These are phyloP conservation scores for Diaporthe ampelina DNA, from an alignment of 2,329 filamentous ascomycete species.

Conservation along the genomic window DNA sequence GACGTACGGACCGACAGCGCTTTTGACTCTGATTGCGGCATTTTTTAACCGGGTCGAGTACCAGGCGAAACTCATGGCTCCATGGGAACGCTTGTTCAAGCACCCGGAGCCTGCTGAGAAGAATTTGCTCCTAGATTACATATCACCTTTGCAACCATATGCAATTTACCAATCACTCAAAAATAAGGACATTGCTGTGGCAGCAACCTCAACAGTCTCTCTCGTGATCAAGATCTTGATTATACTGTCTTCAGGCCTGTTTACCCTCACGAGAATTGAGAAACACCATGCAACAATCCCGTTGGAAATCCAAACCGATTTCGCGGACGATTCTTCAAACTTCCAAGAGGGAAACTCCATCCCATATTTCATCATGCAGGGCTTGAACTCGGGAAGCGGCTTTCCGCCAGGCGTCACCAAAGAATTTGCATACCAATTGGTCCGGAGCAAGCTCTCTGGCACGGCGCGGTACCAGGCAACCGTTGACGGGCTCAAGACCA, in stretches of 20 bases:
- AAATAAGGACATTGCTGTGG: slow-evolving; percentile 54
- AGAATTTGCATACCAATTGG: slow-evolving; percentile 54
- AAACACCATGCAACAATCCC: slow-evolving; percentile 43
- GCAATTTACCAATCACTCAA: slow-evolving; percentile 48
- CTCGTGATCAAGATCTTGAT: slow-evolving; percentile 52
- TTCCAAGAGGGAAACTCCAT: not conserved
- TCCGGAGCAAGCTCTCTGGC: slow-evolving; percentile 45
- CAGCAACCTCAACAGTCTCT: slow-evolving; percentile 45
- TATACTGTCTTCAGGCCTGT: slow-evolving; percentile 54
- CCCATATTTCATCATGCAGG: slow-evolving; percentile 46
- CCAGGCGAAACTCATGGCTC: slow-evolving; percentile 54
- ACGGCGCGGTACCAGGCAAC: slow-evolving; percentile 48
- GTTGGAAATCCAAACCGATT: slow-evolving; percentile 48
- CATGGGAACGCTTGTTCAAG: slow-evolving; percentile 54
- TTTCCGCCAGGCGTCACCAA: slow-evolving; percentile 52
- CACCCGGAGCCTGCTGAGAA: slow-evolving; percentile 48
- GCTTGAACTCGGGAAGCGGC: slow-evolving; percentile 47
- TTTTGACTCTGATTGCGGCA: slow-evolving; percentile 51
- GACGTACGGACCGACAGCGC: slow-evolving; percentile 53
- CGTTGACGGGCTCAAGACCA: slow-evolving; percentile 53
- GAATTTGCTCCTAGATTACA: slow-evolving; percentile 54
- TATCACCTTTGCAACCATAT: slow-evolving; percentile 44
- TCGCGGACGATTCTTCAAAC: slow-evolving; percentile 48
- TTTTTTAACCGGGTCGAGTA: slow-evolving; percentile 56
- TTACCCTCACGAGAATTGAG: slow-evolving; percentile 50